Percentiles rank a stretch among this genome's conserved stretches.
Evolutionary conservation across 352 stramenopile species (phyloP).

Genomic region (Aphanomyces euteiches): DNA sequence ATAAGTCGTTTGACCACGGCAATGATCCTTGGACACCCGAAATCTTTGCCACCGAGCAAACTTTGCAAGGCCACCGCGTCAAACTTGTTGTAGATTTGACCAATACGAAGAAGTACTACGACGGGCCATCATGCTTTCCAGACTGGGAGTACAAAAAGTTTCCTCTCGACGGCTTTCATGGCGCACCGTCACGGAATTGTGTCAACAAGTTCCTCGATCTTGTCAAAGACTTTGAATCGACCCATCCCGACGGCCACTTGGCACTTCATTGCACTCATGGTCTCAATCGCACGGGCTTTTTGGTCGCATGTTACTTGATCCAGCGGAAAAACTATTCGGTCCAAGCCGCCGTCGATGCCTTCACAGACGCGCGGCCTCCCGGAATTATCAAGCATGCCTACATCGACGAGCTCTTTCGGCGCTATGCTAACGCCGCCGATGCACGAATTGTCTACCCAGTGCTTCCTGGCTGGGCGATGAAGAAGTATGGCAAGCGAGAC

Average conservation of each 20-base stretch:
- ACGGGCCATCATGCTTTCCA: not conserved
- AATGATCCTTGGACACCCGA: constrained; percentile 13
- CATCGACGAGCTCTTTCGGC: constrained; percentile 63
- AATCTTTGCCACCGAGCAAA: constrained; percentile 6
- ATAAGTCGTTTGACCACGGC: not conserved
- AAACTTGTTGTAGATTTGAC: constrained; percentile 20
- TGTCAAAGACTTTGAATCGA: constrained; percentile 56
- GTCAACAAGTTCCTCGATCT: constrained; percentile 35
- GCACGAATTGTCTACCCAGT: constrained; percentile 50
- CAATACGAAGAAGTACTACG: constrained; percentile 23
- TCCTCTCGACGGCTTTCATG: constrained; percentile 9
- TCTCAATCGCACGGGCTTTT: constrained; percentile 72
- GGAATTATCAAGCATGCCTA: constrained; percentile 84
- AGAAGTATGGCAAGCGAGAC: constrained; percentile 55
- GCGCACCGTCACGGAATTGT: not conserved
- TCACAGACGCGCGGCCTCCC: constrained; percentile 53
- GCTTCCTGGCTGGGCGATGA: constrained; percentile 56
- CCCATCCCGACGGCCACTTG: constrained; percentile 43
- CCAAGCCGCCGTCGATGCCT: constrained; percentile 60
- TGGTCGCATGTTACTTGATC: constrained; percentile 76
- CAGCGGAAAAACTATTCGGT: constrained; percentile 44
- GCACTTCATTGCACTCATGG: constrained; percentile 78
- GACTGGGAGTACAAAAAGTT: constrained; percentile 18
- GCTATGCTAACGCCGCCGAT: constrained; percentile 35
- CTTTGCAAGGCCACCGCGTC: not conserved